Percentiles rank a stretch among this genome's conserved stretches.
These are phyloP conservation scores for Trypanosoma rangeli DNA, from an alignment of 208 protist species.

Conservation along the genomic window DNA sequence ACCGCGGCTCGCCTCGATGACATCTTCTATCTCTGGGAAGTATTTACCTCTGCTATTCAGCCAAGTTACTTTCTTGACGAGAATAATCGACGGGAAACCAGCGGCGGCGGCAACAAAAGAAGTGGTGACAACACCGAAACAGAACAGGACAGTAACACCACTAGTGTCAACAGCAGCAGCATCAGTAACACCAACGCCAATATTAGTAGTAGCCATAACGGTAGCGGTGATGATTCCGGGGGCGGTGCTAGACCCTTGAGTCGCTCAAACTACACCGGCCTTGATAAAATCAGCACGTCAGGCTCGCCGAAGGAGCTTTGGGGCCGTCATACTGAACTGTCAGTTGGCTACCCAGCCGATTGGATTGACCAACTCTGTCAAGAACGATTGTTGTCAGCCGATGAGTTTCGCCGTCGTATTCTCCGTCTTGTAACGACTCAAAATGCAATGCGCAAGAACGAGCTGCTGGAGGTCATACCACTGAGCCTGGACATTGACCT, in stretches of 20 bases:
- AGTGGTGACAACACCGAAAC: neutral
- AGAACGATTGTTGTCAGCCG: slow-evolving; percentile 49
- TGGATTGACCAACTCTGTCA: slow-evolving; percentile 74
- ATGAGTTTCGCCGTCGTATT: slow-evolving; percentile 71
- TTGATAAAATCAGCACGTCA: neutral
- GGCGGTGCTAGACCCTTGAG: neutral
- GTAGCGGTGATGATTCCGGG: neutral
- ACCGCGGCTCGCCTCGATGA: slow-evolving; percentile 75
- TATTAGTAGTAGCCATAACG: slow-evolving; percentile 1
- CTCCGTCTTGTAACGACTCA: slow-evolving; percentile 56
- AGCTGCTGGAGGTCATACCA: slow-evolving; percentile 79
- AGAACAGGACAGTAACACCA: neutral
- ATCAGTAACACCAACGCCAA: neutral
- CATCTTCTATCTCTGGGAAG: slow-evolving; percentile 83
- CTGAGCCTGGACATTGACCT: slow-evolving; percentile 78
- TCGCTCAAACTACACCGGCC: neutral
- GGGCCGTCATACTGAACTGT: slow-evolving; percentile 65
- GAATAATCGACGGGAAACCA: neutral
- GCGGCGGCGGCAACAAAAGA: slow-evolving; percentile 1
- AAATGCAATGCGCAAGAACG: slow-evolving; percentile 65
- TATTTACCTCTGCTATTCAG: slow-evolving; percentile 79
- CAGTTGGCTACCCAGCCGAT: slow-evolving; percentile 82
- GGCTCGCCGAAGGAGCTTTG: slow-evolving; percentile 7
- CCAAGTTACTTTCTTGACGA: slow-evolving; percentile 44
- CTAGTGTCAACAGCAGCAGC: neutral